phyloP scores from a whole-genome alignment of 768 basidiomycete species.

The Termitomyces sp. region DNA sequence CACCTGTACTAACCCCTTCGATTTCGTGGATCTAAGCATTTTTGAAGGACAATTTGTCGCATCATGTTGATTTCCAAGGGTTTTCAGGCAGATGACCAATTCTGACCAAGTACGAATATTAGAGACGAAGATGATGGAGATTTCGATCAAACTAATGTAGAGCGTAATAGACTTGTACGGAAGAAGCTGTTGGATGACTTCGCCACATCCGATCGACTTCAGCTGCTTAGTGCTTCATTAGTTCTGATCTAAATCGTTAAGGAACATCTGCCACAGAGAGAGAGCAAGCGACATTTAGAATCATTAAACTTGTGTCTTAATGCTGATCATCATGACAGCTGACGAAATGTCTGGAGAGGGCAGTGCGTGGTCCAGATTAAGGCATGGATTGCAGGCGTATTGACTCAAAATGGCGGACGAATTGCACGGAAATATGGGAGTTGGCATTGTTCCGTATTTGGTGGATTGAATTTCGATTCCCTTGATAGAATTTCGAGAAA shows the following conservation, averaged over 20 bases:
- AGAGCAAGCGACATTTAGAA: not conserved
- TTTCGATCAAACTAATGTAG: not conserved
- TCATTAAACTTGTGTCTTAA: not conserved
- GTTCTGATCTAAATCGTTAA: conserved; percentile 10
- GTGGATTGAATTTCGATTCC: conserved; percentile 6
- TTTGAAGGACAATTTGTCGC: not conserved
- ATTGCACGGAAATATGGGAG: not conserved
- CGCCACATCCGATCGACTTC: conserved; percentile 3
- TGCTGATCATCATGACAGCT: not conserved
- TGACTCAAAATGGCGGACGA: not conserved
- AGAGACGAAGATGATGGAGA: conserved; percentile 1
- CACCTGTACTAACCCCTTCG: conserved; percentile 22
- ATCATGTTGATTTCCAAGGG: too few relatives aligned
- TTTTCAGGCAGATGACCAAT: too few relatives aligned
- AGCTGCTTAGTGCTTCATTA: conserved; percentile 9
- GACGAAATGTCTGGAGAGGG: not conserved
- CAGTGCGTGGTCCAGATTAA: conserved; percentile 4
- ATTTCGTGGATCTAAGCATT: conserved; percentile 22
- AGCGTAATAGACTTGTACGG: not conserved
- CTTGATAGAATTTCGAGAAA: too few relatives aligned
- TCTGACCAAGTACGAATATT: not conserved
- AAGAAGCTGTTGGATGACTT: conserved; percentile 7
- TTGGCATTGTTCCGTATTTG: not conserved
- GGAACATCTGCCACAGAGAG: not conserved
- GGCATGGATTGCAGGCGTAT: conserved; percentile 8